Percentiles rank a stretch among this genome's conserved stretches.
These are phyloP conservation scores for Darksidea phi DNA, from an alignment of 495 filamentous ascomycete genomes.

Conservation along the genomic window DNA sequence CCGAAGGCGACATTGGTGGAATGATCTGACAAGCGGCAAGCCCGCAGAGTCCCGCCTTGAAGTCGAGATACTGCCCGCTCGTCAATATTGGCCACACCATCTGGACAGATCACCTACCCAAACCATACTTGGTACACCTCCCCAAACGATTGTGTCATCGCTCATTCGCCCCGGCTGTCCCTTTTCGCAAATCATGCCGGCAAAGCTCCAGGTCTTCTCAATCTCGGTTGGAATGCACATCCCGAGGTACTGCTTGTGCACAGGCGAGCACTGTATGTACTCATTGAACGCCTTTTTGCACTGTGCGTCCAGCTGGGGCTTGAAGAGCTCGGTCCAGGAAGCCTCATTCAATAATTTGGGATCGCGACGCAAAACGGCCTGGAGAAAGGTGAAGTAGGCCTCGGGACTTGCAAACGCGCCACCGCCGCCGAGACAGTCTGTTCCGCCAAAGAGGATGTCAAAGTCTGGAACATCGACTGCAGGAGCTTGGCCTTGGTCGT, in stretches of 20 bases:
- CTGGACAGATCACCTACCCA: constrained; percentile 11
- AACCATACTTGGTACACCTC: constrained; percentile 9
- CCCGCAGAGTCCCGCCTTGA: constrained; percentile 9
- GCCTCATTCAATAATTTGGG: not conserved
- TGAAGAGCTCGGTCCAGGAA: constrained; percentile 19
- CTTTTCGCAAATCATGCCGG: constrained; percentile 10
- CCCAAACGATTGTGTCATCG: constrained; percentile 9
- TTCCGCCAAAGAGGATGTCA: constrained; percentile 19
- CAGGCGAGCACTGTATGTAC: constrained; percentile 1
- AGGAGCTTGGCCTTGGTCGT: not conserved
- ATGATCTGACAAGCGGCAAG: constrained; percentile 20
- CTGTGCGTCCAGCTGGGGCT: constrained; percentile 13
- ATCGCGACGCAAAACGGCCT: constrained; percentile 16
- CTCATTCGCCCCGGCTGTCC: constrained; percentile 10
- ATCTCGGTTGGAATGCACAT: constrained; percentile 9
- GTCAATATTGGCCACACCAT: not conserved
- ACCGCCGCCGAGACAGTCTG: constrained; percentile 21
- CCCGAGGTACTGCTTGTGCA: constrained; percentile 5
- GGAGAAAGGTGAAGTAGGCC: constrained; percentile 16
- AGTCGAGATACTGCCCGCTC: constrained; percentile 7
- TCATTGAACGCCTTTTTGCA: constrained; percentile 12
- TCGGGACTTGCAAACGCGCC: constrained; percentile 12
- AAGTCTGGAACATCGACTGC: constrained; percentile 15
- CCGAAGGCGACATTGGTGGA: constrained; percentile 15
- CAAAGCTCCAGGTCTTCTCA: constrained; percentile 15